Base-by-base conservation (phyloP, 1,139 yeast genomes). In the Geotrichum cucujoidarum region DNA sequence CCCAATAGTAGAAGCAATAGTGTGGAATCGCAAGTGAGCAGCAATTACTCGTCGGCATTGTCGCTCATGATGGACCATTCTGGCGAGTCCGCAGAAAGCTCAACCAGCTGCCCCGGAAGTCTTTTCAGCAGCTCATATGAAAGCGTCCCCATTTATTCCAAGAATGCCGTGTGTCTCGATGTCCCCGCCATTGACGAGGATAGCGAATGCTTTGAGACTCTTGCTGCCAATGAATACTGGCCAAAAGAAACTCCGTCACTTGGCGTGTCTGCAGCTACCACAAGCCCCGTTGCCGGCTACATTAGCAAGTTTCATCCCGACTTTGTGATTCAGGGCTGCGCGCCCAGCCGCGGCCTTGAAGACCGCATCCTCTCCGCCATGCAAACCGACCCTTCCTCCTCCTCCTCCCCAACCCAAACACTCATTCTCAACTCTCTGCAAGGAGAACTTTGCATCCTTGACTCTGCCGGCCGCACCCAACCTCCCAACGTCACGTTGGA, bases 161-260 rank as follows among this genome's bases (percentile, higher is more conserved):
- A 46, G 38, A 24, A 32, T 30, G 49, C 49, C 3, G 30, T 29
- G 8, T 40, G 45, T 22, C 18, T 46, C 3, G 45, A 46, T 17
- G 45, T 46, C 6, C 31, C 49, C 7, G 45, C 51, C 22, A 22
- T 38, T n/a, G 37, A 33, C 18, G 34, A 39, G 8, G 33, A 39
- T 5, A 21, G 17, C 11, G 35, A 20, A 4, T 24, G 10, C 6
- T 35, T 35, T 7, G 42, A 29, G 8, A 6, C 27, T 24, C 27
- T 24, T 6, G 27, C 8, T 24, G 6, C 27, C 10, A 10, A 6
- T 24, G 27, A 24, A 10, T 10, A 24, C 8, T 24, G 27, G 27
- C n/a, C n/a, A n/a, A n/a, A n/a, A n/a, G n/a, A n/a, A n/a, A n/a
- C n/a, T n/a, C 6, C 6, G 6, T 10, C 27, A 24, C 27, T 24